Percentiles rank a stretch among this genome's conserved stretches.
These are phyloP conservation scores for Linnemannia exigua DNA, from an alignment of 192 early-diverging fungal genomes.

Conservation along the genomic window DNA sequence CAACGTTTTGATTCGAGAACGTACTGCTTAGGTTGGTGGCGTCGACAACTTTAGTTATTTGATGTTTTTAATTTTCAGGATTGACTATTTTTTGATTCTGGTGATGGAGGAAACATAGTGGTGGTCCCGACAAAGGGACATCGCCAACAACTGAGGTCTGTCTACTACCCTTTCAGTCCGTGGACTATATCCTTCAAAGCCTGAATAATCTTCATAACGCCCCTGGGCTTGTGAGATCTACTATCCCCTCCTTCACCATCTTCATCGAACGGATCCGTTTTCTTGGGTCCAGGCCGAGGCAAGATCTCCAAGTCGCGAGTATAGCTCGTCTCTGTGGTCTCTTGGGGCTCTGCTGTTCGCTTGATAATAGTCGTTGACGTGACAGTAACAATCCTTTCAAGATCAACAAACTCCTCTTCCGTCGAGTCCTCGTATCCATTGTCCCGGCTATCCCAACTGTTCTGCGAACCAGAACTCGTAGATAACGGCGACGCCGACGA, in stretches of 20 bases:
- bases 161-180: slow-evolving; percentile 2
- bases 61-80: too few relatives aligned
- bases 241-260: neutral
- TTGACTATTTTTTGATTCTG: too few relatives aligned
- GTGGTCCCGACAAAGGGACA: too few relatives aligned
- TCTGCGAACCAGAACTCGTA: neutral
- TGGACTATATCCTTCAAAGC: slow-evolving; percentile 25
- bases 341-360: neutral
- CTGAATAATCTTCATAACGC: slow-evolving; percentile 19
- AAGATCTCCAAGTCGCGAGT: slow-evolving; percentile 8
- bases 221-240: neutral
- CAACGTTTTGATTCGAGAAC: too few relatives aligned
- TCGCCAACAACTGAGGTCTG: neutral
- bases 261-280: neutral
- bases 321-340: neutral
- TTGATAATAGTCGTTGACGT: neutral
- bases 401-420: neutral
- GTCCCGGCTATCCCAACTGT: neutral
- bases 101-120: too few relatives aligned
- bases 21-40: too few relatives aligned
- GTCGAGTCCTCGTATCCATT: neutral
- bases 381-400: neutral
- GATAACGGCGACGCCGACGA: neutral
- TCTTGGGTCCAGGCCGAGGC: neutral
- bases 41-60: too few relatives aligned